Evolutionary conservation across 495 filamentous ascomycete genomes (phyloP).

Genomic region (Jackrogersella minutella): DNA sequence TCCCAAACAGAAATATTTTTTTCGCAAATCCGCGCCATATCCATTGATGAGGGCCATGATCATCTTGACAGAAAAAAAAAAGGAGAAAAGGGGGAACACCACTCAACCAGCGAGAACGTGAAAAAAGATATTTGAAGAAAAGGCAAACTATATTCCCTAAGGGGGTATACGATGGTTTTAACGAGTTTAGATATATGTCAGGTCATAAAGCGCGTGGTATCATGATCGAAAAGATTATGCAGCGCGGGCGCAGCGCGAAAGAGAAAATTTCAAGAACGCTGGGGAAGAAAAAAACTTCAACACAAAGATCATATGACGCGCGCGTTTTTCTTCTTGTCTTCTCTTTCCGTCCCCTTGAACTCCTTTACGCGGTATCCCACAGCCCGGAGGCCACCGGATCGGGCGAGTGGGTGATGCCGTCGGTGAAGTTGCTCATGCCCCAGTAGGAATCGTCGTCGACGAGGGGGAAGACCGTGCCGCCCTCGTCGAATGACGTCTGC

Average conservation of each 20-base stretch:
- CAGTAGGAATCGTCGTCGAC: constrained; percentile 42
- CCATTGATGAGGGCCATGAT: constrained; percentile 30
- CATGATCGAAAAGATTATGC: constrained; percentile 30
- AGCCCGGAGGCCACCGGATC: constrained; percentile 42
- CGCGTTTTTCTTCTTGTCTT: not conserved
- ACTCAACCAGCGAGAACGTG: constrained; percentile 1
- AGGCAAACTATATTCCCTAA: constrained; percentile 24
- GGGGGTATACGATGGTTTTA: constrained; percentile 40
- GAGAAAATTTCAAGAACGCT: constrained; percentile 24
- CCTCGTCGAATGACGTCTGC: constrained; percentile 46
- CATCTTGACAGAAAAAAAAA: constrained; percentile 1
- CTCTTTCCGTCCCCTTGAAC: not conserved
- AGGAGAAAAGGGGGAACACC: not conserved
- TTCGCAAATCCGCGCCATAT: constrained; percentile 33
- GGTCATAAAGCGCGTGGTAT: constrained; percentile 43
- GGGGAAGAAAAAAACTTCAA: not conserved
- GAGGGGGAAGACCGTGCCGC: constrained; percentile 45
- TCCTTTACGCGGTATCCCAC: constrained; percentile 37
- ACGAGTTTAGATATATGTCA: constrained; percentile 10
- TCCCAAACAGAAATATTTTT: constrained; percentile 2
- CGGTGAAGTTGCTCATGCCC: constrained; percentile 46
- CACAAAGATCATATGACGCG: not conserved
- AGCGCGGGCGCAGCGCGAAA: constrained; percentile 19
- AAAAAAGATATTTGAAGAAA: not conserved
- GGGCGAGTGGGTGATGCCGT: constrained; percentile 46